Conservation (phyloP, 192 early-diverging fungal species). For the Phycomyces blakesleeanus region DNA sequence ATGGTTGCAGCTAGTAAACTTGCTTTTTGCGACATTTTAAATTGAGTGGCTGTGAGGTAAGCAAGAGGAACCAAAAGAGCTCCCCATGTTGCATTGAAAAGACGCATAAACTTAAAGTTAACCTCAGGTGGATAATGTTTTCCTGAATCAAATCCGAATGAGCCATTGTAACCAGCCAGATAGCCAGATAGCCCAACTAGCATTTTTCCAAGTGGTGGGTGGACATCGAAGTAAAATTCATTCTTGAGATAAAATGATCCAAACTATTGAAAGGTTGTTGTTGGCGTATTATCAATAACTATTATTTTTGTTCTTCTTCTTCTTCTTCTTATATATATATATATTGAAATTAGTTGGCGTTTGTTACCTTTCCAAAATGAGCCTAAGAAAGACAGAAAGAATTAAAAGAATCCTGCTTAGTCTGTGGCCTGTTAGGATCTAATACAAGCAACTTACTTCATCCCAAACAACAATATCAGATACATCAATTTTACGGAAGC, state of each 20-base stretch:
- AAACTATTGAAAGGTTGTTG: conserved; percentile 56
- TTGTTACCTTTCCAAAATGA: conserved; percentile 54
- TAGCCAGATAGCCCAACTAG: conserved; percentile 81
- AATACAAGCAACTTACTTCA: conserved; percentile 29
- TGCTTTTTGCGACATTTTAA: conserved; percentile 65
- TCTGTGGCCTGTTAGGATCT: background rate
- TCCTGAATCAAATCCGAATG: conserved; percentile 81
- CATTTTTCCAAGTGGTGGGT: conserved; percentile 98
- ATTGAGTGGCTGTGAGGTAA: conserved; percentile 78
- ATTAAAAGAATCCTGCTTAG: background rate
- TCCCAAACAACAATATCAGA: conserved; percentile 70
- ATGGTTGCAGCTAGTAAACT: conserved; percentile 75
- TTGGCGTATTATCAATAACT: too few relatives aligned
- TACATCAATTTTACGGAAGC: conserved; percentile 58
- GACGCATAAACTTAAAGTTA: conserved; percentile 85
- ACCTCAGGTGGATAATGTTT: conserved; percentile 73
- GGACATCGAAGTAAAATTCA: conserved; percentile 97
- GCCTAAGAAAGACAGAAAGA: conserved; percentile 29
- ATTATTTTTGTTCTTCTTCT: too few relatives aligned
- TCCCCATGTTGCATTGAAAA: conserved; percentile 87
- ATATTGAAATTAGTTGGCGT: too few relatives aligned
- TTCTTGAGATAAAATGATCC: conserved; percentile 89
- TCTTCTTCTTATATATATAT: too few relatives aligned
- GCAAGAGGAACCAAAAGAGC: conserved; percentile 84
- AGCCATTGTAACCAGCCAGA: conserved; percentile 82